Conservation (phyloP, 2,329 filamentous ascomycete genomes). For the Exophiala calicioides region DNA sequence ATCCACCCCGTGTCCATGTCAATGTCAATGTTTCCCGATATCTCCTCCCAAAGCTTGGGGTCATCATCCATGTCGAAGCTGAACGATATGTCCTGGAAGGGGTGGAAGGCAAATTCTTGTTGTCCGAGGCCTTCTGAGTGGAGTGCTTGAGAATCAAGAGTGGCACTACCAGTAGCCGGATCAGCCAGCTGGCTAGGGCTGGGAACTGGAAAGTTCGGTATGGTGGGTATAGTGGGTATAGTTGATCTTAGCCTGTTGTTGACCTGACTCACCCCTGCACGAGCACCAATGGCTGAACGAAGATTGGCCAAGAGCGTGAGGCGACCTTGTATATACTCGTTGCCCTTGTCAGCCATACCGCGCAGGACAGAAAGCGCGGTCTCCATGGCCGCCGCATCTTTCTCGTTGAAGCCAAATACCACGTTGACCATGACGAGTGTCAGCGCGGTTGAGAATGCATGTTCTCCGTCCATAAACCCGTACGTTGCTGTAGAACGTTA, state of each 20-base stretch:
- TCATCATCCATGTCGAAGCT: conserved; percentile 41
- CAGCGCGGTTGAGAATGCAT: conserved; percentile 57
- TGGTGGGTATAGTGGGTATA: no score
- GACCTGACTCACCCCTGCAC: no score
- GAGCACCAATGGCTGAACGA: conserved; percentile 32
- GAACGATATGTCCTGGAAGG: conserved; percentile 37
- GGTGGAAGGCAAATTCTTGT: conserved; percentile 23
- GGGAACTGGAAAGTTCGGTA: no score
- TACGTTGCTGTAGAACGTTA: conserved; percentile 48
- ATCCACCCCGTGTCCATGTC: conserved; percentile 46
- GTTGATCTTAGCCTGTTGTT: conserved; percentile 1
- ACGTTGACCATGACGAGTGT: conserved; percentile 58
- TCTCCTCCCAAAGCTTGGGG: conserved; percentile 45
- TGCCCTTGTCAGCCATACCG: conserved; percentile 56
- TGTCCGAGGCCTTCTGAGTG: background rate
- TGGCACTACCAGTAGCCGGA: no score
- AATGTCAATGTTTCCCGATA: conserved; percentile 42
- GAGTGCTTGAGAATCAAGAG: no score
- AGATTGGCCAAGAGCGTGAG: conserved; percentile 43
- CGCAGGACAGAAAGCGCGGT: conserved; percentile 49
- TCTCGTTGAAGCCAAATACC: conserved; percentile 50
- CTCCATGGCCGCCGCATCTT: conserved; percentile 50
- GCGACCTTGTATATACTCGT: conserved; percentile 50
- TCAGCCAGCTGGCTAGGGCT: no score
- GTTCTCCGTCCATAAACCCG: conserved; percentile 60